A percentile compares a stretch with the other conserved stretches of the same genome.
phyloP scores from a whole-genome alignment of 345 rosid species.

The Mercurialis annua region DNA sequence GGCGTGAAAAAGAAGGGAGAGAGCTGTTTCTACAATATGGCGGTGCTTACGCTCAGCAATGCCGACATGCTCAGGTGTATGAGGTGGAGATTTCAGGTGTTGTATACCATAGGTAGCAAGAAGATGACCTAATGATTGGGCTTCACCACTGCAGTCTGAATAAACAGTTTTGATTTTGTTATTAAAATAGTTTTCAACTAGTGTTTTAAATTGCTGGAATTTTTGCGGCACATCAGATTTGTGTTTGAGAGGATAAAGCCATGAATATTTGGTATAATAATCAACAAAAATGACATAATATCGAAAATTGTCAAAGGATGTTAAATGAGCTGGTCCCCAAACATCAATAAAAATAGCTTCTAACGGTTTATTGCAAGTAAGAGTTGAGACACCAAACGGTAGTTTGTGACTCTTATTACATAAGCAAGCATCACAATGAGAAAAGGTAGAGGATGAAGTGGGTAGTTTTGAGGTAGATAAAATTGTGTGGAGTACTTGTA shows the following conservation, averaged over 20 bases:
- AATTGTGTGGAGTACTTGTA: not conserved
- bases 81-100: not conserved
- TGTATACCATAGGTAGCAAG: not conserved
- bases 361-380: conserved; percentile 2
- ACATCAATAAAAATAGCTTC: not conserved
- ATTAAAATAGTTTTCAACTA: not conserved
- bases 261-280: no score
- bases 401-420: conserved; percentile 2
- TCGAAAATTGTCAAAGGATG: not conserved
- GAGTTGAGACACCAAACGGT: not conserved
- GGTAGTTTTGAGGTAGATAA: not conserved
- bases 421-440: not conserved
- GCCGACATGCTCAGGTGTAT: not conserved
- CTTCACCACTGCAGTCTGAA: not conserved
- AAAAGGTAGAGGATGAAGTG: not conserved
- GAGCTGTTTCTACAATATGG: not conserved
- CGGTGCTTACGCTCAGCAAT: not conserved
- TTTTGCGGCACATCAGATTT: not conserved
- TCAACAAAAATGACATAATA: not conserved
- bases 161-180: no score
- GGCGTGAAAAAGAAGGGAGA: not conserved
- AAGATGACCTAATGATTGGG: not conserved
- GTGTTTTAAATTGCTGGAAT: not conserved
- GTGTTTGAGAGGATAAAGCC: not conserved
- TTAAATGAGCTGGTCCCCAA: not conserved